Evolutionary conservation across 1,284 basidiomycete species (phyloP).

Genomic region (Cryptococcus wingfieldii): DNA sequence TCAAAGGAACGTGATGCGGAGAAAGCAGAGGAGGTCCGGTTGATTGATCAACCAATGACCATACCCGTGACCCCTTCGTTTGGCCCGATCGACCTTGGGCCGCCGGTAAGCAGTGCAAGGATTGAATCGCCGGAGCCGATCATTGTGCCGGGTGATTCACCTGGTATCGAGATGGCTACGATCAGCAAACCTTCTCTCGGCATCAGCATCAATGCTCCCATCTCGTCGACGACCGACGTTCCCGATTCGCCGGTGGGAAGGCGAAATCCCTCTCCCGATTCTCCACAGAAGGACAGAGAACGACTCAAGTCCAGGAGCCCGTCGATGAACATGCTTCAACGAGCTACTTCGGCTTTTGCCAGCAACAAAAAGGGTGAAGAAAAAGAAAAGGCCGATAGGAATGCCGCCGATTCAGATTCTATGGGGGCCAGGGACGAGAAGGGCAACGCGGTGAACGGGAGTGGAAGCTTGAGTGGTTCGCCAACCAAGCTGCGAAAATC

Average conservation of each 20-base stretch:
- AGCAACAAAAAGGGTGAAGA: conserved; percentile 19
- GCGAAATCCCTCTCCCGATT: neutral
- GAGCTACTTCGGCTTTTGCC: conserved; percentile 71
- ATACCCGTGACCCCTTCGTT: conserved; percentile 12
- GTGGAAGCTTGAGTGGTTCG: conserved; percentile 18
- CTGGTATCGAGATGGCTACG: conserved; percentile 1
- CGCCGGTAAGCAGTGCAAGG: conserved; percentile 6
- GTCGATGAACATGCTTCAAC: conserved; percentile 88
- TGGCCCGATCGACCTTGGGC: conserved; percentile 17
- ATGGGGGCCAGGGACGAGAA: neutral
- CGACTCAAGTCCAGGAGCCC: conserved; percentile 64
- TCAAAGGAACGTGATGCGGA: conserved; percentile 20
- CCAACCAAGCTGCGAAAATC: conserved; percentile 39
- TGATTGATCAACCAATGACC: conserved; percentile 1
- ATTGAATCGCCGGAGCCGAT: conserved; percentile 7
- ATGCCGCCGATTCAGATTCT: neutral
- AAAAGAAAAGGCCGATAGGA: conserved; percentile 7
- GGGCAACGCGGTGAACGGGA: neutral
- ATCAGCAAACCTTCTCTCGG: neutral
- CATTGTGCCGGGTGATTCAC: neutral
- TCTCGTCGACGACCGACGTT: neutral
- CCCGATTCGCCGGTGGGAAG: no score
- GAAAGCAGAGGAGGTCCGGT: conserved; percentile 1
- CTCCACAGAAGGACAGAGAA: conserved; percentile 18
- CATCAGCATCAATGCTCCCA: neutral